phyloP scores from a whole-genome alignment of 176 grass and related monocot species.

The Olyra latifolia region DNA sequence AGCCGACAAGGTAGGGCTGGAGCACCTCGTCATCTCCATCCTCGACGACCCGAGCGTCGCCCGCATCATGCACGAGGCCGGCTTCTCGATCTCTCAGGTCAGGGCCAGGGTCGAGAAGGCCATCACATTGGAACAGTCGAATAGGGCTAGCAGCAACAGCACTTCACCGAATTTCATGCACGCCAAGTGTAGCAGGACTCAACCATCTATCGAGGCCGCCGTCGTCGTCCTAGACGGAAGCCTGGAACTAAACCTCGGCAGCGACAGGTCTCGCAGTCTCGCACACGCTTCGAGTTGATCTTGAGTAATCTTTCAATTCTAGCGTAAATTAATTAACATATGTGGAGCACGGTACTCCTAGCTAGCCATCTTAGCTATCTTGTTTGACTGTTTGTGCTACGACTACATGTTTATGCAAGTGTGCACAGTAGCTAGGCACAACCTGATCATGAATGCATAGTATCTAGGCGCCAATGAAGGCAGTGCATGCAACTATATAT shows the following conservation, averaged over 20 bases:
- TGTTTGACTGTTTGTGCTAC: no score
- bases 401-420: no score
- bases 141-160: neutral
- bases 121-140: neutral
- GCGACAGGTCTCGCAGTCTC: neutral
- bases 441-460: no score
- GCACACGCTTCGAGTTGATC: no score
- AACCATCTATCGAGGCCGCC: neutral
- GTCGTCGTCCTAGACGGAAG: neutral
- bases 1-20: conserved; percentile 57
- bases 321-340: no score
- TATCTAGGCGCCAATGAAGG: no score
- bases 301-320: no score
- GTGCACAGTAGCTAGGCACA: no score
- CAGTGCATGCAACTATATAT: no score
- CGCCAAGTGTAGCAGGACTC: neutral
- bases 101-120: conserved; percentile 65
- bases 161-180: neutral
- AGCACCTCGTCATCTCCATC: conserved; percentile 76
- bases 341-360: no score
- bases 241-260: neutral
- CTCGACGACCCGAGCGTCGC: conserved; percentile 70
- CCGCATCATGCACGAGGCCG: conserved; percentile 63
- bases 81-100: conserved; percentile 70
- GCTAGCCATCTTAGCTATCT: no score